These are phyloP conservation scores for Mucuna pruriens DNA, from an alignment of 306 rosid species.

Conservation along the genomic window DNA sequence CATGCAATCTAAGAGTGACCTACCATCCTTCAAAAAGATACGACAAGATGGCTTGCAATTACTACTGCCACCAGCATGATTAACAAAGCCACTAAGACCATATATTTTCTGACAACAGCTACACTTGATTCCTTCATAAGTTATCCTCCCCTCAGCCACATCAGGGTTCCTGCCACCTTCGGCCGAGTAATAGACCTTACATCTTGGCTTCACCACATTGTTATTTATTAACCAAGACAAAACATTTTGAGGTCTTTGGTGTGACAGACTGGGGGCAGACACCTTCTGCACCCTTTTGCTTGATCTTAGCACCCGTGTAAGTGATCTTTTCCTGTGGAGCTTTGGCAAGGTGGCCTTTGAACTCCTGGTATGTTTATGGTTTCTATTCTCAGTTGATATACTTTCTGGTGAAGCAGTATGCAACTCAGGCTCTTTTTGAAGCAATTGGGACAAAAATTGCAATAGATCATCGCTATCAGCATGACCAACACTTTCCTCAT, in stretches of 20 bases:
- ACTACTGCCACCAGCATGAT: conserved; percentile 61
- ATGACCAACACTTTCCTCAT: conserved; percentile 35
- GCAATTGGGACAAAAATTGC: conserved; percentile 41
- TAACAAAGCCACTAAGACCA: conserved; percentile 57
- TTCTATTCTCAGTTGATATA: conserved; percentile 33
- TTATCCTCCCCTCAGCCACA: conserved; percentile 60
- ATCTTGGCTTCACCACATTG: conserved; percentile 54
- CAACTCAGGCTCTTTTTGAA: conserved; percentile 43
- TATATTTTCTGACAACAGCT: conserved; percentile 64
- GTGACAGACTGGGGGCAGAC: conserved; percentile 44
- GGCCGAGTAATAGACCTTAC: conserved; percentile 56
- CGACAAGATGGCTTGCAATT: conserved; percentile 51
- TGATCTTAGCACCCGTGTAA: conserved; percentile 50
- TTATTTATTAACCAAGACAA: conserved; percentile 84
- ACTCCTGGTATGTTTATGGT: conserved; percentile 28
- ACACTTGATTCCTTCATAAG: conserved; percentile 77
- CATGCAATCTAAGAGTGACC: conserved; percentile 77
- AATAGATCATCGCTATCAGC: conserved; percentile 31
- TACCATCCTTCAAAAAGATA: conserved; percentile 70
- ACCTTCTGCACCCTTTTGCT: conserved; percentile 74
- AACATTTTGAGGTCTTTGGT: conserved; percentile 63
- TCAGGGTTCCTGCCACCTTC: conserved; percentile 29
- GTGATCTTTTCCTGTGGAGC: conserved; percentile 31
- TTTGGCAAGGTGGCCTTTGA: conserved; percentile 39
- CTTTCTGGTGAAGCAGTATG: conserved; percentile 19